Base-by-base conservation (phyloP, 352 stramenopile genomes). In the Pythium volutum region DNA sequence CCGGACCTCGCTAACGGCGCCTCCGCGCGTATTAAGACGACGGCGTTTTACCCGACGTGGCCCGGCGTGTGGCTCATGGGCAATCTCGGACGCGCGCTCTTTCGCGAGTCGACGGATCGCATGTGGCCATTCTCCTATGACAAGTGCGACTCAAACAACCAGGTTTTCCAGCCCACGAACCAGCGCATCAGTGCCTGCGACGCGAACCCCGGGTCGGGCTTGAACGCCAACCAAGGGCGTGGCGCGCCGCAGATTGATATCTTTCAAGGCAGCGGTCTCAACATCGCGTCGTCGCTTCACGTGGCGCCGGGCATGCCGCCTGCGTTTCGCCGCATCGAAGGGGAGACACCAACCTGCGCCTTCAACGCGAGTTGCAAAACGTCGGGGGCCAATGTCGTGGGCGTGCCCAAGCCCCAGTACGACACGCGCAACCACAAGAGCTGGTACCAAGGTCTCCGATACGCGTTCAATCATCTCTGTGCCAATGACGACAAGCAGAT, bases 91-190 rank as follows among this genome's bases (percentile, higher is more conserved):
- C 69, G 93, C 26, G 89, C 92, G 2, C 96, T 95, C 1, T 98
- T 98, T 67, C 83, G 89, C 46, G 75, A 74, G 0, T 95, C 80
- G 0, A 96, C 86, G 14, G 86, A 93, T 34, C 87, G 88, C 55
- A 84, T 98, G 56, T 98, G 94, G 94, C 95, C 95, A 2, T 98
- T 89, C 79, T 95, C 78, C 50, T 98, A 96, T 67, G 77, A 97
- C 58, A 76, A 71, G 25, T 98, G 94, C 63, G 88, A 98, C 67
- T 46, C 75, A 41, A 81, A 0, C 4, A 63, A 62, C 5, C 31
- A 36, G 76, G 50, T 76, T n/a, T 74, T 77, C 43, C 73, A 67
- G 16, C 62, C 66, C 2, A 62, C 59, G 42, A 79, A 75, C 55
- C 76, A 84, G 64, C 69, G 71, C n/a, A 85, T 85, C 60, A 95